Evolutionary conservation across 352 stramenopile genomes (phyloP).

Genomic region (Pythium phragmiticola): DNA sequence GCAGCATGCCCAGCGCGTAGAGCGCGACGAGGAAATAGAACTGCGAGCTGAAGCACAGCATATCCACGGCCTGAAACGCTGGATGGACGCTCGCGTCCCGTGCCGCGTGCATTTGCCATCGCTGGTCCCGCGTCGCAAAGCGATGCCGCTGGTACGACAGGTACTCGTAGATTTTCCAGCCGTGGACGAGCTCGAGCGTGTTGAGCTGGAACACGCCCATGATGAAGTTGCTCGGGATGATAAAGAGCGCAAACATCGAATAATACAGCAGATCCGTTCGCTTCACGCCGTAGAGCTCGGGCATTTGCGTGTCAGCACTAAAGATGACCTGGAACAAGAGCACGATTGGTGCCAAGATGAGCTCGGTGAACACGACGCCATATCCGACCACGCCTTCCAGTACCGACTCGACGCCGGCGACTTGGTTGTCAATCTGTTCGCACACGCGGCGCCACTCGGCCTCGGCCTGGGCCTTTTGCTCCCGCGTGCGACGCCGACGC

Average conservation of each 20-base stretch:
- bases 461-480: constrained; percentile 93
- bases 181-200: constrained; percentile 94
- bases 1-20: constrained; percentile 84
- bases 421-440: constrained; percentile 93
- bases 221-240: constrained; percentile 93
- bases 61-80: constrained; percentile 92
- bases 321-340: constrained; percentile 91
- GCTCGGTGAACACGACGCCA: constrained; percentile 86
- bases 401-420: constrained; percentile 92
- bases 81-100: constrained; percentile 93
- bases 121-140: constrained; percentile 91
- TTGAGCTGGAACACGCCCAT: constrained; percentile 95
- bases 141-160: constrained; percentile 95
- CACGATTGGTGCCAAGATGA: constrained; percentile 86
- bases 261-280: constrained; percentile 95
- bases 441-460: constrained; percentile 92
- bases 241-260: constrained; percentile 92
- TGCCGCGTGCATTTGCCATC: constrained; percentile 90
- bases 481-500: constrained; percentile 72
- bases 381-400: constrained; percentile 91
- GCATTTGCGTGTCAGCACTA: constrained; percentile 89
- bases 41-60: constrained; percentile 95
- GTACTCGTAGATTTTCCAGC: constrained; percentile 98
- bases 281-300: constrained; percentile 90
- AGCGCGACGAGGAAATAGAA: constrained; percentile 90